Evolutionary conservation across 2,329 filamentous ascomycete species (phyloP).

Genomic region (Aspergillus fumigatus): DNA sequence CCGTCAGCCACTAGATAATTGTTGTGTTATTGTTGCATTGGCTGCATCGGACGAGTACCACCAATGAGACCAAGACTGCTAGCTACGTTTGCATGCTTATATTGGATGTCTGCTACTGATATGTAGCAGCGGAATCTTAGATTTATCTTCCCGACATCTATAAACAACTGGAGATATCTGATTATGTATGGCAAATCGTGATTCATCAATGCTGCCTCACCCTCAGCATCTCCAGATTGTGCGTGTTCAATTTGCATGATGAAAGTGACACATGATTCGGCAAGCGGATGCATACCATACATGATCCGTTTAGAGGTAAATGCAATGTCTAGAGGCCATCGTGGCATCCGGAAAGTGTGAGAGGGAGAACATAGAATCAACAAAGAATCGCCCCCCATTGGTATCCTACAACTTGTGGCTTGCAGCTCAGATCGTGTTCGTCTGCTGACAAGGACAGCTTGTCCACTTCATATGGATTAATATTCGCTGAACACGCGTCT

Average conservation of each 20-base stretch:
- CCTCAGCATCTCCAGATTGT: background rate
- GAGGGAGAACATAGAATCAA: background rate
- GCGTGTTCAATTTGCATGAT: background rate
- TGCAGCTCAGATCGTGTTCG: background rate
- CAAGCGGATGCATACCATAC: background rate
- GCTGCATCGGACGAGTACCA: background rate
- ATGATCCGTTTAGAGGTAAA: background rate
- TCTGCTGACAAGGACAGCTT: background rate
- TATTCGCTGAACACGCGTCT: background rate
- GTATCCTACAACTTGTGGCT: background rate
- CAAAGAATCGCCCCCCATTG: background rate
- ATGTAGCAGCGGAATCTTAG: background rate
- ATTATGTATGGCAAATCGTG: background rate
- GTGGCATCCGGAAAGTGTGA: background rate
- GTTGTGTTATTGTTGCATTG: background rate
- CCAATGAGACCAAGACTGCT: background rate
- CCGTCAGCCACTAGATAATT: background rate
- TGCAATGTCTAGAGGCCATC: background rate
- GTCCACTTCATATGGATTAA: background rate
- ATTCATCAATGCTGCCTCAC: background rate
- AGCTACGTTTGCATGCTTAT: background rate
- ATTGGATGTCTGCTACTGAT: background rate
- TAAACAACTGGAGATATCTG: background rate
- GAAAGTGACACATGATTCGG: background rate
- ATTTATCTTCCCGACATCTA: background rate